phyloP scores from a whole-genome alignment of 805 yeast genomes.

The Spathaspora hagerdaliae region DNA sequence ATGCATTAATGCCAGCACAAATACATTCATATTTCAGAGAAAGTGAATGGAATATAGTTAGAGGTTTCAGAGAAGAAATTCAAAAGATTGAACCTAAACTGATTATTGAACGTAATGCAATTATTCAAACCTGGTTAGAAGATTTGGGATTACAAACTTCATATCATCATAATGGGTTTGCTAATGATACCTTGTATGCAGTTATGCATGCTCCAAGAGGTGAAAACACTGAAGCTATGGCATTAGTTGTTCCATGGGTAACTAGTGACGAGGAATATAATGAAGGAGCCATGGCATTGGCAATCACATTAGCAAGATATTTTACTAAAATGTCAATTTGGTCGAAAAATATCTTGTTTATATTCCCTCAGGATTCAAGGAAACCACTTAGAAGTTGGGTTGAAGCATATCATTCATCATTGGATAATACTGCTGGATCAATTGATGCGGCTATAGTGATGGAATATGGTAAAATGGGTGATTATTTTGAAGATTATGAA shows the following conservation, averaged over 20 bases:
- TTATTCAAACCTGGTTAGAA: conserved; percentile 55
- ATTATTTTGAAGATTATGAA: conserved; percentile 71
- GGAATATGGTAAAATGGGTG: conserved; percentile 65
- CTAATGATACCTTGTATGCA: conserved; percentile 60
- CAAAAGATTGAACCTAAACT: conserved; percentile 30
- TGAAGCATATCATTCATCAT: conserved; percentile 80
- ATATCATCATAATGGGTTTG: conserved; percentile 35
- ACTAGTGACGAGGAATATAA: conserved; percentile 64
- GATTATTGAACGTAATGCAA: conserved; percentile 37
- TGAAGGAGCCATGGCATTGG: conserved; percentile 75
- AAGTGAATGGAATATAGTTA: conserved; percentile 85
- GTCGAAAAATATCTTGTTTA: conserved; percentile 91
- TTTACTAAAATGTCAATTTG: conserved; percentile 85
- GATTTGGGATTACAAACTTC: conserved; percentile 69
- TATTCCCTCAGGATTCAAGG: conserved; percentile 70
- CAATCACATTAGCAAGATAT: conserved; percentile 71
- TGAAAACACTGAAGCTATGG: conserved; percentile 94
- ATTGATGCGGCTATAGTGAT: conserved; percentile 86
- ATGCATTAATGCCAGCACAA: conserved; percentile 96
- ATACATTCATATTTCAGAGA: conserved; percentile 90
- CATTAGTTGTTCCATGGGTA: conserved; percentile 82
- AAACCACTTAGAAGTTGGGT: conserved; percentile 82
- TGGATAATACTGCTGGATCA: conserved; percentile 89
- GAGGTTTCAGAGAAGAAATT: conserved; percentile 75
- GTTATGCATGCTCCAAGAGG: conserved; percentile 91